Evolutionary conservation across 805 yeast genomes (phyloP).

Genomic region (Starmerella stigmatis): DNA sequence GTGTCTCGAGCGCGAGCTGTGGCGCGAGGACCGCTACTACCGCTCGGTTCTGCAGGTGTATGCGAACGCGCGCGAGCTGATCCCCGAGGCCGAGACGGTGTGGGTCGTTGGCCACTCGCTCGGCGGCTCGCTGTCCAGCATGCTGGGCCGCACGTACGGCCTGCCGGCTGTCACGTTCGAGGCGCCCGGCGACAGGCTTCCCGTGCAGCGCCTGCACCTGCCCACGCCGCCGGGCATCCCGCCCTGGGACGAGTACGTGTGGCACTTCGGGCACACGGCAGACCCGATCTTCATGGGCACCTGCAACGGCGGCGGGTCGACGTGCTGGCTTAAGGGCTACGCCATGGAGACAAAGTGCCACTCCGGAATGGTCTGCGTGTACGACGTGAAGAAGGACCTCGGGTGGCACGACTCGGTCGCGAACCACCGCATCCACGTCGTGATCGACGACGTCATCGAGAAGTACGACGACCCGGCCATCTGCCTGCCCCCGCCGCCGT

Average conservation of each 20-base stretch:
- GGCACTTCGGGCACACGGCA: conserved; percentile 95
- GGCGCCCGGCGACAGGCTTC: conserved; percentile 84
- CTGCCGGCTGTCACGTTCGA: conserved; percentile 83
- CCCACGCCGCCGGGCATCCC: conserved; percentile 92
- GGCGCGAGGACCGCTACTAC: conserved; percentile 70
- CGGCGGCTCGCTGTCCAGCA: conserved; percentile 76
- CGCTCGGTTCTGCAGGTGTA: conserved; percentile 68
- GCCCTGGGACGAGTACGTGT: conserved; percentile 62
- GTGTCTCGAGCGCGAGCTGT: conserved; percentile 69
- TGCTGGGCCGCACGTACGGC: conserved; percentile 82
- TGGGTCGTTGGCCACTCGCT: conserved; percentile 95
- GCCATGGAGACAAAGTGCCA: conserved; percentile 97
- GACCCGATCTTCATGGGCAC: conserved; percentile 96
- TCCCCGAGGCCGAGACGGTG: conserved; percentile 53
- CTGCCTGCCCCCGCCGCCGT: conserved; percentile 58
- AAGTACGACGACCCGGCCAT: conserved; percentile 66
- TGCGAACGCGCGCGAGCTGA: conserved; percentile 52
- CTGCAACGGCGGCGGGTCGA: conserved; percentile 83
- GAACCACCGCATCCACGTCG: conserved; percentile 84
- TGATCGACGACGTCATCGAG: conserved; percentile 67
- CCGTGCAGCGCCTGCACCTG: conserved; percentile 72
- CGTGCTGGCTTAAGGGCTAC: conserved; percentile 86
- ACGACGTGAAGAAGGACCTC: conserved; percentile 76
- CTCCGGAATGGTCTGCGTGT: conserved; percentile 74
- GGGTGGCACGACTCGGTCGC: conserved; percentile 87